phyloP scores from a whole-genome alignment of 202 grass and related monocot genomes.

The Dendrocalamus latiflorus region DNA sequence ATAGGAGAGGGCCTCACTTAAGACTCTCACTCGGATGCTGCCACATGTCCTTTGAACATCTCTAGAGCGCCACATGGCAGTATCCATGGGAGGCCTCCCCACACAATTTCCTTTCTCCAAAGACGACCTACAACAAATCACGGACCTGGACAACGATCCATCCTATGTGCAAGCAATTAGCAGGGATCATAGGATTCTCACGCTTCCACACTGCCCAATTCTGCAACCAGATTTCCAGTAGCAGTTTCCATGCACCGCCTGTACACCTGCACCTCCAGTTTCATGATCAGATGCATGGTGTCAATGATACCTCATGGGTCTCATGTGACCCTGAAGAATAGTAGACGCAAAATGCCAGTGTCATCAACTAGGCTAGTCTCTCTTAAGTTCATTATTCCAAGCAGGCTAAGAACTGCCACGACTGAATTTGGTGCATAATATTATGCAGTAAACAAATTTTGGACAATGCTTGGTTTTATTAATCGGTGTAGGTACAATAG shows the following conservation, averaged over 20 bases:
- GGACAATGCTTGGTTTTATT: background rate
- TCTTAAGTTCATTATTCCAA: background rate
- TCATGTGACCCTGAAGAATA: conserved; percentile 26
- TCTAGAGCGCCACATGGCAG: no score
- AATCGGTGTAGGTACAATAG: background rate
- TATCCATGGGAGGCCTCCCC: no score
- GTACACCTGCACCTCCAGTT: conserved; percentile 12
- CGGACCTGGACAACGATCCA: conserved; percentile 18
- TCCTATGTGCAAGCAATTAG: background rate
- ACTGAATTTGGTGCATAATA: background rate
- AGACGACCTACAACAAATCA: conserved; percentile 12
- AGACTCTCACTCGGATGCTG: no score
- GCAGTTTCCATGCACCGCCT: conserved; percentile 35
- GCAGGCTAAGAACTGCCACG: background rate
- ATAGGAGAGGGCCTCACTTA: no score
- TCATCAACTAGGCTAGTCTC: background rate
- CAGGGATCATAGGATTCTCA: conserved; percentile 12
- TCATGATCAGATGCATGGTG: conserved; percentile 16
- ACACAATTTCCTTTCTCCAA: background rate
- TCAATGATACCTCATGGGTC: conserved; percentile 22
- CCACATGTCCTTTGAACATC: no score
- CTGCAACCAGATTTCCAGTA: conserved; percentile 27
- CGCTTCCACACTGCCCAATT: conserved; percentile 21
- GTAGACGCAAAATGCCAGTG: background rate
- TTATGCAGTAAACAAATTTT: background rate